Base-by-base conservation (phyloP, 345 rosid species). In the Hypericum androsaemum region DNA sequence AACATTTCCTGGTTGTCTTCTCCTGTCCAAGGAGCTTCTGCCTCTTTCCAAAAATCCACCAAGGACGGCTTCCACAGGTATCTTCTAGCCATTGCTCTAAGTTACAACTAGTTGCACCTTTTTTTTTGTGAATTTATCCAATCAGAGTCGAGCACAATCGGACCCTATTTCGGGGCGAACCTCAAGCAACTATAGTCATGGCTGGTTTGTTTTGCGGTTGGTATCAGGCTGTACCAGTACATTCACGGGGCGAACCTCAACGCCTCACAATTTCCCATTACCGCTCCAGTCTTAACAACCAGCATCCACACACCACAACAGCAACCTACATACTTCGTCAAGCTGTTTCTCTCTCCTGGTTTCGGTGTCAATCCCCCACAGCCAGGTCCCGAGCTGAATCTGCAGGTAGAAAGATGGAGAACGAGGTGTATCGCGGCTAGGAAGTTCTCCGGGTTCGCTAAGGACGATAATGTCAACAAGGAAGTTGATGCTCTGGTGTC, bases 31-130 rank as follows among this genome's bases (percentile, higher is more conserved):
- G 80, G 67, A 42, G 54, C 60, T 54, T 65, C 78, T 47, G 53
- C 57, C 52, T 65, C 78, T 47, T 79, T 79, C 32, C 7, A 35
- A 17, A 60, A 60, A 42, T 70, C 77, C 22, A 79, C 80, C 53
- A 65, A 37, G 53, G 58, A 59, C 40, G 84, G 84, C 40, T 75
- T 75, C 43, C 84, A 75, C 71, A 71, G 78, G 83, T 72, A 68
- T 16, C 12, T 22, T 12, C 12, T 22, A 14, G 4, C 22, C 42
- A 12, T 12, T 6, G 4, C 12, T 56, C 9, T 13, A 22, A 4
- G 8, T 12, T 32, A 9, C 22, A 7, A 5, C 1, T 17, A 5
- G 4, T 32, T 6, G 1, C 7, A 3, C 17, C 0, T 6, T 3
- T 17, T 17, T 22, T 22, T 41, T 10, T n/a, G n/a, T n/a, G n/a